These are phyloP conservation scores for Friedmanniomyces simplex DNA, from an alignment of 495 filamentous ascomycete species.

Conservation along the genomic window DNA sequence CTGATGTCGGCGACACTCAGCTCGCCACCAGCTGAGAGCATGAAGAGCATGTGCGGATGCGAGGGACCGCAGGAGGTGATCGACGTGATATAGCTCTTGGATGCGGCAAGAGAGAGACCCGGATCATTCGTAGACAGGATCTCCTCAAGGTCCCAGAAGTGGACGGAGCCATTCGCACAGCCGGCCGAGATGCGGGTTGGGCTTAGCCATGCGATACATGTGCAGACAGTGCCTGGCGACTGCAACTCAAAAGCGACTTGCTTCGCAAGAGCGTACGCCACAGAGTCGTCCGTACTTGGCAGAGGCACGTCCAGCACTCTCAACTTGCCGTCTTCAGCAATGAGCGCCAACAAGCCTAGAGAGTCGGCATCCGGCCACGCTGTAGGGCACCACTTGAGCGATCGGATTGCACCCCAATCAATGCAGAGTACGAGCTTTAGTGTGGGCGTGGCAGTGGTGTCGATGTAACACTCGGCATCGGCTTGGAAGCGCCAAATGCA, in stretches of 20 bases:
- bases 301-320: slow-evolving; percentile 47
- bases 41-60: slow-evolving; percentile 45
- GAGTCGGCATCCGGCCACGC: slow-evolving; percentile 23
- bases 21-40: slow-evolving; percentile 49
- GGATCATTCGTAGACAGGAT: slow-evolving; percentile 30
- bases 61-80: slow-evolving; percentile 49
- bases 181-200: slow-evolving; percentile 49
- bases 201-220: slow-evolving; percentile 54
- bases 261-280: slow-evolving; percentile 35
- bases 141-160: slow-evolving; percentile 43
- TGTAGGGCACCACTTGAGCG: slow-evolving; percentile 56
- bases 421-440: slow-evolving; percentile 47
- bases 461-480: slow-evolving; percentile 26
- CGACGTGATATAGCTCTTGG: slow-evolving; percentile 50
- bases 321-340: slow-evolving; percentile 53
- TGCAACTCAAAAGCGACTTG: slow-evolving; percentile 46
- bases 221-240: slow-evolving; percentile 42
- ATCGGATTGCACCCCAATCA: slow-evolving; percentile 50
- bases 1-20: slow-evolving; percentile 45
- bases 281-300: slow-evolving; percentile 22
- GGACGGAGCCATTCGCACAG: slow-evolving; percentile 51
- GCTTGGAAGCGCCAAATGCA: slow-evolving; percentile 52
- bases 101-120: slow-evolving; percentile 45
- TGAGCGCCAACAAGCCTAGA: slow-evolving; percentile 51
- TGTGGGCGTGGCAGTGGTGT: slow-evolving; percentile 33